Base-by-base conservation (phyloP, 1,139 yeast species). In the Geotrichum macrosporum region DNA sequence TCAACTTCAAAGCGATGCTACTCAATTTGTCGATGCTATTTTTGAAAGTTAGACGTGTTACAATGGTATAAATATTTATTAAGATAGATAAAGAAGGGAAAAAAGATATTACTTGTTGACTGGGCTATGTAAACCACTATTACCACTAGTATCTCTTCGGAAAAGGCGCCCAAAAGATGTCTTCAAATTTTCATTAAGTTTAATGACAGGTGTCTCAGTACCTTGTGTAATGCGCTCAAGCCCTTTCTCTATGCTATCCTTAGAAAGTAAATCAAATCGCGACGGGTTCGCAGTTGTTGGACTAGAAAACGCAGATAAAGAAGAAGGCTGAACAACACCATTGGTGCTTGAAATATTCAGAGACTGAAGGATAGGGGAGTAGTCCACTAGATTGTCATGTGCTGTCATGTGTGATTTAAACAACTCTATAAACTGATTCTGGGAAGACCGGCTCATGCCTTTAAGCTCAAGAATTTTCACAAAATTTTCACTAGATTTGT, bases 401-500 rank as follows among this genome's bases (percentile, higher is more conserved):
- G 76, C 71, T 20, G 77, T 68, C 48, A 81, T 62, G 59, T 81
- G 84, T 10, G 76, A 64, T 53, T 75, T 73, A 67, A 84, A 85
- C 50, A 73, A 67, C 44, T 83, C 92, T 41, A 78, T 59, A 55
- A 77, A 81, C 54, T 75, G 73, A 41, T 76, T 55, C 39, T 58
- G 78, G 45, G 72, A 74, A 27, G 64, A 60, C 46, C 67, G 66
- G 32, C 65, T 64, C 18, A 80, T 69, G 5, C 83, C 81, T 63
- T 84, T 85, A 52, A 85, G 70, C 29, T 73, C 76, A 47, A 86
- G 68, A 4, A 86, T 68, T 59, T 84, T 85, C 51, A 67, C 62
- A 59, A 85, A 85, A 58, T 86, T 86, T 13, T 68, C 65, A 21
- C 75, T 64, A 16, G 81, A 78, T 45, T 72, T 72, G 63, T 86